A percentile compares a stretch with the other conserved stretches of the same genome.
These are phyloP conservation scores for Hypoxylon sp. DNA, from an alignment of 2,329 filamentous ascomycete species.

Conservation along the genomic window DNA sequence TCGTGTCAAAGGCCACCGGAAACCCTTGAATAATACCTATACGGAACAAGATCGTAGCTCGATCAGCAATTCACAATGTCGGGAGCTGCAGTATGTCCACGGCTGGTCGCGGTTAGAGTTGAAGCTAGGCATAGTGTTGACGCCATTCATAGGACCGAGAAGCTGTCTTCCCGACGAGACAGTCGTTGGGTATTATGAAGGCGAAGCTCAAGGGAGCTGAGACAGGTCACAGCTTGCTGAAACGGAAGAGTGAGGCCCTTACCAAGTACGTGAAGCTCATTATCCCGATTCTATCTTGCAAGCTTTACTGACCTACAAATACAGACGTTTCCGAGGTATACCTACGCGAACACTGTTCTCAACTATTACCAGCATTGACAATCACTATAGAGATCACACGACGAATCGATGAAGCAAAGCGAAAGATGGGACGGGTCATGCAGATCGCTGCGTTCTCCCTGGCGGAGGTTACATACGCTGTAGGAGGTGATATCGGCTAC, in stretches of 20 bases:
- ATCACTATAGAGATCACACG: conserved; percentile 82
- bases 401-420: conserved; percentile 98
- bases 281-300: not conserved
- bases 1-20: not conserved
- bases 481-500: conserved; percentile 94
- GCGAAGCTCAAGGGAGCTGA: conserved; percentile 95
- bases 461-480: conserved; percentile 96
- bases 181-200: conserved; percentile 97
- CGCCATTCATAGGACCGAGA: conserved; percentile 79
- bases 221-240: conserved; percentile 92
- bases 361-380: conserved; percentile 8
- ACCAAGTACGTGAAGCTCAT: conserved; percentile 79
- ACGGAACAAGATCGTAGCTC: conserved; percentile 5
- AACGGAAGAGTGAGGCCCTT: conserved; percentile 97
- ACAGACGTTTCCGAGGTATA: conserved; percentile 88
- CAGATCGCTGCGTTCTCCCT: conserved; percentile 98
- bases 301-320: conserved; percentile 29
- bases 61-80: conserved; percentile 60
- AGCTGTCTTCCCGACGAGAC: conserved; percentile 96
- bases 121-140: conserved; percentile 36
- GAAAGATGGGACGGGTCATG: conserved; percentile 99
- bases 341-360: not conserved
- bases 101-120: conserved; percentile 7
- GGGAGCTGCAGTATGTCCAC: conserved; percentile 62
- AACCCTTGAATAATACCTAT: not conserved